Conservation (phyloP, 2,329 filamentous ascomycete species). For the Diaporthe longicolla region DNA sequence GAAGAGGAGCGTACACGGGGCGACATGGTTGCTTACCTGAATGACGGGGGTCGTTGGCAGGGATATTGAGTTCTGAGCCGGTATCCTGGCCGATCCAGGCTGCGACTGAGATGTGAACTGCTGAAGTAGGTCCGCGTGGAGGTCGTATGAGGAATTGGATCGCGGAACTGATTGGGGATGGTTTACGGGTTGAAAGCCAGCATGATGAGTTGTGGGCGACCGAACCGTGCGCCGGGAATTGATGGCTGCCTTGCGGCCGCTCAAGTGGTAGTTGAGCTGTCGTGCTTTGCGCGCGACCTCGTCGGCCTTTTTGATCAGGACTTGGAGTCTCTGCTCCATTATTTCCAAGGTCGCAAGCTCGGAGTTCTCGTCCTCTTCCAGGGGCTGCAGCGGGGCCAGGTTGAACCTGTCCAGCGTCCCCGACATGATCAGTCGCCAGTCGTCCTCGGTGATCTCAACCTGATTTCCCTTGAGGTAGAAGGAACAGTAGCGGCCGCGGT, state of each 20-base stretch:
- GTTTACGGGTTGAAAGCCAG: constrained; percentile 55
- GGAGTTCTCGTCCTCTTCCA: constrained; percentile 88
- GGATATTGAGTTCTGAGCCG: constrained; percentile 49
- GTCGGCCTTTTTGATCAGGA: constrained; percentile 85
- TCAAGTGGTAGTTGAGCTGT: constrained; percentile 85
- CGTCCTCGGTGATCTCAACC: constrained; percentile 89
- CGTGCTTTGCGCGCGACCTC: constrained; percentile 74
- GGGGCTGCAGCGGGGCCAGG: constrained; percentile 83
- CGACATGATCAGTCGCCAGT: constrained; percentile 86
- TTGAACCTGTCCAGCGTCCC: constrained; percentile 81
- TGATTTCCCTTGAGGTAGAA: constrained; percentile 86
- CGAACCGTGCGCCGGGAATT: constrained; percentile 69
- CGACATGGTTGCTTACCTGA: constrained; percentile 35
- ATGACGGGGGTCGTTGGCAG: constrained; percentile 50
- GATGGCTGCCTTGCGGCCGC: constrained; percentile 81
- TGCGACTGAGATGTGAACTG: constrained; percentile 60
- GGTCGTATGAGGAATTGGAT: constrained; percentile 57
- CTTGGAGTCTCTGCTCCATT: constrained; percentile 81
- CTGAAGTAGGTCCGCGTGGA: constrained; percentile 69
- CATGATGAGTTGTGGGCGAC: constrained; percentile 50
- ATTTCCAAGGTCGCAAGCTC: constrained; percentile 89
- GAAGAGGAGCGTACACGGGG: not conserved
- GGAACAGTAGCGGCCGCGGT: constrained; percentile 81
- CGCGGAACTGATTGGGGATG: constrained; percentile 49
- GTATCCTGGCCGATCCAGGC: constrained; percentile 44